phyloP scores from a whole-genome alignment of 192 early-diverging fungal genomes.

The Tieghemiomyces parasiticus region DNA sequence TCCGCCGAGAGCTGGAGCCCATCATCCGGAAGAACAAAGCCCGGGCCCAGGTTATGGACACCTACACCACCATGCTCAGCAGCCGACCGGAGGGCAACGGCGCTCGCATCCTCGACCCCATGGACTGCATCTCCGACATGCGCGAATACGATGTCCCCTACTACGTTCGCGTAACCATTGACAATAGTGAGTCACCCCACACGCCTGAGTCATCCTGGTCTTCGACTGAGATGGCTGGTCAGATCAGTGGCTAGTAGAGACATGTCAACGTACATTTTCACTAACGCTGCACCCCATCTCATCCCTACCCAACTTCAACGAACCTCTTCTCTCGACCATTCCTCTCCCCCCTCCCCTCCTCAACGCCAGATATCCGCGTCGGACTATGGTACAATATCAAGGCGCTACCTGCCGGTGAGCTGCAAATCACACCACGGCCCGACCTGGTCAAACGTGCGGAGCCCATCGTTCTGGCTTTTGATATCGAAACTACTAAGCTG shows the following conservation, averaged over 20 bases:
- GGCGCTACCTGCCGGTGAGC: constrained; percentile 35
- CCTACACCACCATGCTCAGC: constrained; percentile 54
- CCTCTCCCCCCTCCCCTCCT: too few species aligned
- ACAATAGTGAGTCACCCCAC: constrained; percentile 39
- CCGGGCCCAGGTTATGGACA: constrained; percentile 38
- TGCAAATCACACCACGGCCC: constrained; percentile 43
- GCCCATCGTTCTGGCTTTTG: constrained; percentile 87
- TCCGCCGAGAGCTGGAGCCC: constrained; percentile 58
- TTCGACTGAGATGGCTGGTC: too few species aligned
- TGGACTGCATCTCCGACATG: constrained; percentile 70
- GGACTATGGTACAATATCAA: constrained; percentile 87
- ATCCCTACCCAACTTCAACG: too few species aligned
- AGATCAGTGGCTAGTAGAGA: too few species aligned
- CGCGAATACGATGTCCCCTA: constrained; percentile 98
- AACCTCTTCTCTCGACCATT: too few species aligned
- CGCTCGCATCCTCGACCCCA: constrained; percentile 13
- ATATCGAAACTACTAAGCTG: constrained; percentile 96
- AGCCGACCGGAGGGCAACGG: neutral
- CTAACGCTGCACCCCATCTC: too few species aligned
- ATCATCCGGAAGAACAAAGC: constrained; percentile 51
- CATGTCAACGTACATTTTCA: too few species aligned
- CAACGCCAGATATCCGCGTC: constrained; percentile 62
- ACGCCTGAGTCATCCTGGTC: too few species aligned
- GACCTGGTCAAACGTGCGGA: constrained; percentile 89
- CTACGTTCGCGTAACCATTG: constrained; percentile 88